Conservation (phyloP, 1,284 basidiomycete species). For the Marasmius sp. region DNA sequence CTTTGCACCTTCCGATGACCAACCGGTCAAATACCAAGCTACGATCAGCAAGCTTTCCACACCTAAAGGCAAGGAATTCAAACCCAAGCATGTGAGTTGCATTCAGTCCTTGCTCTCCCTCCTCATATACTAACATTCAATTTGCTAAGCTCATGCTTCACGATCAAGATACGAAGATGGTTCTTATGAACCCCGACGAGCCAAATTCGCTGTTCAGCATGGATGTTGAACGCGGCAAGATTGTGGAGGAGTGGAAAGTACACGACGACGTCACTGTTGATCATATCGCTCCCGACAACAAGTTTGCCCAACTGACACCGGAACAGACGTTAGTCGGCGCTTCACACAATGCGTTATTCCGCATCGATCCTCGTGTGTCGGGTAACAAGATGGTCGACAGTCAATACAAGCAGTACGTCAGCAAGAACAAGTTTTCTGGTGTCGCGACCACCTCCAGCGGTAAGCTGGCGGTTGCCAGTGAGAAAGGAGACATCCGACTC, state of each 20-base stretch:
- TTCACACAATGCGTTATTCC: conserved; percentile 94
- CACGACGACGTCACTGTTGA: conserved; percentile 85
- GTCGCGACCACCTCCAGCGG: conserved; percentile 88
- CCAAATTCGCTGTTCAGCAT: conserved; percentile 88
- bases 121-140: conserved; percentile 6
- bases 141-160: conserved; percentile 93
- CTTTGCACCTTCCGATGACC: conserved; percentile 84
- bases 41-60: conserved; percentile 87
- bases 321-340: conserved; percentile 93
- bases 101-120: neutral
- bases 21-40: conserved; percentile 84
- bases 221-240: conserved; percentile 95
- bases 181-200: conserved; percentile 85
- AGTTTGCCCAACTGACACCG: conserved; percentile 92
- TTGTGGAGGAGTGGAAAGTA: conserved; percentile 99
- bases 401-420: conserved; percentile 95
- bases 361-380: conserved; percentile 91
- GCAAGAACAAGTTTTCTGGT: conserved; percentile 95
- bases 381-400: conserved; percentile 94
- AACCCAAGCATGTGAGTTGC: conserved; percentile 75
- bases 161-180: conserved; percentile 95
- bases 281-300: conserved; percentile 91
- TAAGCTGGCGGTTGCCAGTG: conserved; percentile 89
- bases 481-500: conserved; percentile 95
- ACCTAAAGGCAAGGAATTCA: conserved; percentile 82